Percentiles rank a stretch among this genome's conserved stretches.
These are phyloP conservation scores for Geotrichum phurueaensis DNA, from an alignment of 1,139 yeast species.

Conservation along the genomic window DNA sequence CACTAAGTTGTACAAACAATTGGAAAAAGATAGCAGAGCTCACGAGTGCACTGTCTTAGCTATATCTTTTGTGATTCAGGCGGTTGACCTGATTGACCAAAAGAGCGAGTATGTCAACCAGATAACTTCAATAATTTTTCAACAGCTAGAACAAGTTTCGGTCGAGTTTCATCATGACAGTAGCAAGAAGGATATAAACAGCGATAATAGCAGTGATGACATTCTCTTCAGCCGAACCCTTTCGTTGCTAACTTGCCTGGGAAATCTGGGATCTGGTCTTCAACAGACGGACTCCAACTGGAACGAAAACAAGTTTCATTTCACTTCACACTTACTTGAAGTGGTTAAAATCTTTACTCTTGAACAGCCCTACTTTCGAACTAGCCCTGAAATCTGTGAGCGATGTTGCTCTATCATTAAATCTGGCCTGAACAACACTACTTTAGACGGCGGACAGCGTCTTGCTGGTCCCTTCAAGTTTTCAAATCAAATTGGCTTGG, in stretches of 20 bases:
- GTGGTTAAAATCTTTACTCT: slow-evolving; percentile 43
- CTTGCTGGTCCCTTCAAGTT: slow-evolving; percentile 63
- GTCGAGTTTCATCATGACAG: slow-evolving; percentile 2
- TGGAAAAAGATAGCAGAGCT: slow-evolving; percentile 17
- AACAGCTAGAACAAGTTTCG: slow-evolving; percentile 19
- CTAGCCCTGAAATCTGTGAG: slow-evolving; percentile 46
- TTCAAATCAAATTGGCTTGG: slow-evolving; percentile 24
- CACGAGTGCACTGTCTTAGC: slow-evolving; percentile 37
- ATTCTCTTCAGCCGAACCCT: slow-evolving; percentile 20
- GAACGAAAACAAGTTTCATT: slow-evolving; percentile 39
- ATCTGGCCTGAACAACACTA: slow-evolving; percentile 33
- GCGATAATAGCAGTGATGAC: background rate
- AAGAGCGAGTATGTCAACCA: slow-evolving; percentile 26
- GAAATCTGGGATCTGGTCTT: slow-evolving; percentile 64
- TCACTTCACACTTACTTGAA: slow-evolving; percentile 40
- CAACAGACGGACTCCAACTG: slow-evolving; percentile 34
- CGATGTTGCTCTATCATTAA: slow-evolving; percentile 53
- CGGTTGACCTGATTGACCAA: slow-evolving; percentile 24
- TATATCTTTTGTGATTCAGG: slow-evolving; percentile 35
- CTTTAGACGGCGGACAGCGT: slow-evolving; percentile 26
- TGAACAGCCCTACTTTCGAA: slow-evolving; percentile 34
- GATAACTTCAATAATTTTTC: slow-evolving; percentile 25
- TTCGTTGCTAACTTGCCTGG: slow-evolving; percentile 56
- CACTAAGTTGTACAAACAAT: slow-evolving; percentile 18
- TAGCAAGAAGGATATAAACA: background rate